Base-by-base conservation (phyloP, 495 filamentous ascomycete species). In the Aspergillus steynii region DNA sequence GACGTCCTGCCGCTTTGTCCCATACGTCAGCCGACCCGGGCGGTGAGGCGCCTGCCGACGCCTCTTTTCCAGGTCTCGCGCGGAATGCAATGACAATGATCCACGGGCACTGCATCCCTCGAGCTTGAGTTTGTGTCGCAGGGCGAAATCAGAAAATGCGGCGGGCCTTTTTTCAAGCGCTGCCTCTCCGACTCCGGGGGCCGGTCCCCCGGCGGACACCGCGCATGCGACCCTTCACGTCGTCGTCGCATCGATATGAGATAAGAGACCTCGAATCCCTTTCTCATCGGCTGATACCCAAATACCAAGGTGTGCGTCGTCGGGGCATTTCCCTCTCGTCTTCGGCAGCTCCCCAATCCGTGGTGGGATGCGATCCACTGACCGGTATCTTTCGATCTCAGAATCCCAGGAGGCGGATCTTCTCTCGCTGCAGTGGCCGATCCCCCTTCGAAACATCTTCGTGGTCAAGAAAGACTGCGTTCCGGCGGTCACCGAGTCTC, bases 391-490 rank as follows among this genome's bases (percentile, higher is more conserved):
- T 26, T 2, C n/a, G 25, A 42, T n/a, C 31, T 48, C 58, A 88
- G 86, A 86, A 73, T 84, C 82, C 27, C 70, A 64, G 20, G 66
- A 77, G 29, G 81, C 82, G 63, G 84, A 86, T 58, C 83, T 99
- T 3, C 84, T 97, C 52, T 89, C 88, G 57, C 83, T 99, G 12
- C 86, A 88, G 76, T 99, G 95, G 95, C 91, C 91, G 3, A 83
- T 85, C 37, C 92, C 93, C 28, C 96, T 92, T 1, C 87, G 91
- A 56, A 98, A 98, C 70, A 81, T 99, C 59, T 83, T 99, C 53
- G 78, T 98, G 48, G 88, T 96, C 59, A 92, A 93, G 69, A 99
- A 99, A 67, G 82, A 91, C 50, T 82, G 88, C 62, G 88, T 86
- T 14, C 85, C 88, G 0, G 74, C 79, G 7, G 91, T 96, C 32